A percentile compares a stretch with the other conserved stretches of the same genome.
Evolutionary conservation across 2,329 filamentous ascomycete species (phyloP).

Genomic region (Pseudocercospora cruenta): DNA sequence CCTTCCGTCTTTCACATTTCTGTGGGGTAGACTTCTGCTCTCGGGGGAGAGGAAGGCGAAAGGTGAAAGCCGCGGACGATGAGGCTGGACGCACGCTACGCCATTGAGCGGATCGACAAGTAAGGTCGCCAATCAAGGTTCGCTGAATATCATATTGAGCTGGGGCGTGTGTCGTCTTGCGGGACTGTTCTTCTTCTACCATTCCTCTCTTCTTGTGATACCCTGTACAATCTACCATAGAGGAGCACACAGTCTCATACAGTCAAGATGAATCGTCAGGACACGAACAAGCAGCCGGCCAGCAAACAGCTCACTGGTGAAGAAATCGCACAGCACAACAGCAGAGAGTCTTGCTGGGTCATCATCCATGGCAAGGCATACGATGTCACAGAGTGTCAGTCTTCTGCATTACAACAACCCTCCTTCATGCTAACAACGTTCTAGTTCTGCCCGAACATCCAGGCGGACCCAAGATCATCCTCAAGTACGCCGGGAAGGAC

Average conservation of each 20-base stretch:
- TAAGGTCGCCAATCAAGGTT: conserved; percentile 15
- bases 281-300: conserved; percentile 46
- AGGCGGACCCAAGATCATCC: conserved; percentile 86
- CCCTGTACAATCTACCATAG: conserved; percentile 1
- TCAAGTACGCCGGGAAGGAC: conserved; percentile 96
- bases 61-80: conserved; percentile 13
- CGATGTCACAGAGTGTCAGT: conserved; percentile 62
- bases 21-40: conserved; percentile 2
- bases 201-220: not conserved
- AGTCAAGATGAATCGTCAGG: conserved; percentile 47
- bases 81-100: conserved; percentile 11
- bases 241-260: conserved; percentile 2
- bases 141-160: conserved; percentile 3
- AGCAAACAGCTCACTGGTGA: conserved; percentile 47
- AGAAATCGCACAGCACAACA: conserved; percentile 74
- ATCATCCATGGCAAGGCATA: conserved; percentile 78
- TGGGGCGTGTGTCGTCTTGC: not conserved
- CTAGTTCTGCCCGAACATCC: conserved; percentile 65
- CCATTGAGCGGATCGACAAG: conserved; percentile 12
- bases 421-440: conserved; percentile 21
- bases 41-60: conserved; percentile 20
- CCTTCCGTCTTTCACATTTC: conserved; percentile 9
- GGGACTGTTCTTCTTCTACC: not conserved
- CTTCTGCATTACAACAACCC: conserved; percentile 40
- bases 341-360: conserved; percentile 85